Conservation (phyloP, 306 rosid genomes). For the Leucaena leucocephala region DNA sequence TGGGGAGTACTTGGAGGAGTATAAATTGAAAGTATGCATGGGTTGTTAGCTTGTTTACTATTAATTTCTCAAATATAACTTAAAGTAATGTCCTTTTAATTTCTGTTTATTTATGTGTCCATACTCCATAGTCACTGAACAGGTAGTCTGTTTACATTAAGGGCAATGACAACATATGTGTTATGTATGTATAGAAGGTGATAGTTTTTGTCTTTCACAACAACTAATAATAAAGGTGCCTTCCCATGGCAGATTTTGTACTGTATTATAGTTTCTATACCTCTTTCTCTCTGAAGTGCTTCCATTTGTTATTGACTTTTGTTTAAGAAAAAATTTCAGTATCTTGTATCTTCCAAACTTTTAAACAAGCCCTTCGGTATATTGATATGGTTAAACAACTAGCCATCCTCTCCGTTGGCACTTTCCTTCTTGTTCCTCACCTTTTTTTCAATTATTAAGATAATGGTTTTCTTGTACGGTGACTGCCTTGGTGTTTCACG, state of each 20-base stretch:
- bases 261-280: neutral
- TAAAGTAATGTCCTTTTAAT: neutral
- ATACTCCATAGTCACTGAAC: neutral
- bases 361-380: neutral
- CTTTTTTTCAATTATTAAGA: neutral
- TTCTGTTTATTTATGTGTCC: neutral
- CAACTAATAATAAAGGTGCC: neutral
- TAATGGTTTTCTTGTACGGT: neutral
- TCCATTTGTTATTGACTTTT: neutral
- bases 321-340: neutral
- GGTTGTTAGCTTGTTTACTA: neutral
- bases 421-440: neutral
- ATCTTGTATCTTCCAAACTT: neutral
- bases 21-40: slow-evolving; percentile 70
- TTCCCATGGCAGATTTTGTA: neutral
- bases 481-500: neutral
- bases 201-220: neutral
- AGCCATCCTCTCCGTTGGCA: neutral
- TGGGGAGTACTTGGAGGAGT: slow-evolving; percentile 89
- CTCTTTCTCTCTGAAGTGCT: neutral
- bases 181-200: neutral
- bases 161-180: neutral
- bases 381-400: neutral
- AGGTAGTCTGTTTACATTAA: neutral
- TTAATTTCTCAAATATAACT: neutral